A percentile compares a stretch with the other conserved stretches of the same genome.
Conservation (phyloP, 306 rosid genomes). For the Lithocarpus polystachyus region DNA sequence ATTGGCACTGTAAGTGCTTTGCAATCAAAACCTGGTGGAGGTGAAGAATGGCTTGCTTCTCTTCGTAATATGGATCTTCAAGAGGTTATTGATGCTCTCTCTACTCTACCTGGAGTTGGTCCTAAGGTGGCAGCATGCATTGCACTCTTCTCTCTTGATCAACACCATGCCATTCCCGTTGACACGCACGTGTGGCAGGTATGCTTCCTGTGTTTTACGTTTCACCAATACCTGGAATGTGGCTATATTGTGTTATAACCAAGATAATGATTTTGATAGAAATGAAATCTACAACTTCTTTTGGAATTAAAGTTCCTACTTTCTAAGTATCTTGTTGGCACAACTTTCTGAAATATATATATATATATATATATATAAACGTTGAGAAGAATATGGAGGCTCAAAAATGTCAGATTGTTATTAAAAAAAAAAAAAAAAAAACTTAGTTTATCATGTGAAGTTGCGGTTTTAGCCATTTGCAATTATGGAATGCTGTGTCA, state of each 20-base stretch:
- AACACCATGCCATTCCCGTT: slow-evolving; percentile 91
- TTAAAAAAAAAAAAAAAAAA: background rate
- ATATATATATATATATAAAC: background rate
- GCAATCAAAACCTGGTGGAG: slow-evolving; percentile 72
- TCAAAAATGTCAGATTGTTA: background rate
- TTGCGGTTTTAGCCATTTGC: background rate
- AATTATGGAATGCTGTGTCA: background rate
- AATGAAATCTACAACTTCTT: background rate
- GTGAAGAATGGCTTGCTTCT: slow-evolving; percentile 76
- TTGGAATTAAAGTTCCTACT: background rate
- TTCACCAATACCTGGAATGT: background rate
- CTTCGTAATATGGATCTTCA: slow-evolving; percentile 64
- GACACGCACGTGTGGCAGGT: slow-evolving; percentile 97
- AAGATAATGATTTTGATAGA: background rate
- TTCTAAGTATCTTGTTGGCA: background rate
- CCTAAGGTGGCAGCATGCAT: slow-evolving; percentile 97
- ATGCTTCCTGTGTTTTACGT: slow-evolving; percentile 11
- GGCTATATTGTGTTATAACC: background rate
- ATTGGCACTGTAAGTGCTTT: slow-evolving; percentile 63
- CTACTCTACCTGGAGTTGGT: slow-evolving; percentile 83
- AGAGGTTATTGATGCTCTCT: slow-evolving; percentile 59
- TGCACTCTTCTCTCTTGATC: slow-evolving; percentile 96
- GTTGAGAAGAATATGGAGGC: background rate
- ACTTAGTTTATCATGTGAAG: background rate
- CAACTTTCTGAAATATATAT: background rate